Conservation (phyloP, 148 eudicot species). For the Rhododendron mucronatum region DNA sequence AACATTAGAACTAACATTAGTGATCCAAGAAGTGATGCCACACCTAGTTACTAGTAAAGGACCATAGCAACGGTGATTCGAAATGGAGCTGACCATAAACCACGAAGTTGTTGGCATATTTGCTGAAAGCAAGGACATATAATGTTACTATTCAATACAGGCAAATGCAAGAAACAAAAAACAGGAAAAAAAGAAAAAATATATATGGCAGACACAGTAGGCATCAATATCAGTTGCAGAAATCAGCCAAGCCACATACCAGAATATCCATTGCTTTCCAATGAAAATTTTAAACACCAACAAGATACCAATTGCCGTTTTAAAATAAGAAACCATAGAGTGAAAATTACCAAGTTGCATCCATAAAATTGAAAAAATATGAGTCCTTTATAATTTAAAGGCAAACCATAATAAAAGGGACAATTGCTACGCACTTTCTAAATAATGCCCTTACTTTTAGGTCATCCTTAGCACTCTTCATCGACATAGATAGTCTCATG, state of each 20-base stretch:
- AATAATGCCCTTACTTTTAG: no score
- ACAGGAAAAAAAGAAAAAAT: neutral
- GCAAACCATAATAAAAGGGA: neutral
- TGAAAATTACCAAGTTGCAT: neutral
- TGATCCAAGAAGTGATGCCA: constrained; percentile 53
- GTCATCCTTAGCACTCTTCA: no score
- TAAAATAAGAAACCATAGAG: neutral
- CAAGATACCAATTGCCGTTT: neutral
- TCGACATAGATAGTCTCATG: constrained; percentile 4
- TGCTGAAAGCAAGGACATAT: constrained; percentile 28
- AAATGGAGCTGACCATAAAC: constrained; percentile 65
- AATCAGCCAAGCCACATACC: neutral
- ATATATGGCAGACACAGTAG: neutral
- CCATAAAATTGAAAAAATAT: neutral
- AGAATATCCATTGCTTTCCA: neutral
- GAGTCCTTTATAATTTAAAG: neutral
- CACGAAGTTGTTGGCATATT: constrained; percentile 65
- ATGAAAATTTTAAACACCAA: neutral
- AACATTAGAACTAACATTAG: constrained; percentile 51
- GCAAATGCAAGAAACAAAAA: neutral
- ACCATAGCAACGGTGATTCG: constrained; percentile 49
- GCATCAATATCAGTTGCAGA: neutral
- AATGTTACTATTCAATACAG: neutral
- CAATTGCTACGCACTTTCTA: neutral
- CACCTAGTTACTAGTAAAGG: constrained; percentile 53